These are phyloP conservation scores for Ceratobasidium theobromae DNA, from an alignment of 1,284 basidiomycete genomes.

Conservation along the genomic window DNA sequence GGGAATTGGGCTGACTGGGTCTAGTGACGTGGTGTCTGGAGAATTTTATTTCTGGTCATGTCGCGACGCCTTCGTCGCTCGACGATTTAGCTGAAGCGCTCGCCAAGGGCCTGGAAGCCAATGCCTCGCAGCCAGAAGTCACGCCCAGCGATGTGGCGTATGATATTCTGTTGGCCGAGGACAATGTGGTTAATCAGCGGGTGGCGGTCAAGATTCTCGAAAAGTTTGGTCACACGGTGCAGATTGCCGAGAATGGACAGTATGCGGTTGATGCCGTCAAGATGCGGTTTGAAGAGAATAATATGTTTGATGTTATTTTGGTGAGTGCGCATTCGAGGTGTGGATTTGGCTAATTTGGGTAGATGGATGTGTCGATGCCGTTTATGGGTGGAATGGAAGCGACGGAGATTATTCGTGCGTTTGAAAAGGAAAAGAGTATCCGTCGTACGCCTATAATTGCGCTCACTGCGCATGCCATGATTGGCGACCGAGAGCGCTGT, in stretches of 20 bases:
- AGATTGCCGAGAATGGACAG: slow-evolving; percentile 97
- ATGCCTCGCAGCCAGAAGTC: slow-evolving; percentile 79
- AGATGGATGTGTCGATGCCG: slow-evolving; percentile 99
- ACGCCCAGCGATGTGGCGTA: slow-evolving; percentile 82
- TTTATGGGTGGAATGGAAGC: slow-evolving; percentile 95
- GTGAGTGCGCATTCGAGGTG: slow-evolving; percentile 49
- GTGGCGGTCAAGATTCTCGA: slow-evolving; percentile 96
- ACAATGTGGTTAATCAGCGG: slow-evolving; percentile 98
- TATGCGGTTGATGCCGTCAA: slow-evolving; percentile 89
- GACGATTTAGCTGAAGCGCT: slow-evolving; percentile 92
- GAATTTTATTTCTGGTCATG: slow-evolving; percentile 86
- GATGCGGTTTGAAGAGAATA: slow-evolving; percentile 65
- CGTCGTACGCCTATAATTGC: slow-evolving; percentile 91
- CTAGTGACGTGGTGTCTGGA: slow-evolving; percentile 89
- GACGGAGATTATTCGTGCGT: slow-evolving; percentile 76
- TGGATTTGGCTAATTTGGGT: background rate
- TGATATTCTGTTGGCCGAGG: slow-evolving; percentile 96
- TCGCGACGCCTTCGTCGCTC: slow-evolving; percentile 86
- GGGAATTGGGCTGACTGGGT: slow-evolving; percentile 45
- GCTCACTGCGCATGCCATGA: slow-evolving; percentile 92
- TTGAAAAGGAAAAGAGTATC: slow-evolving; percentile 75
- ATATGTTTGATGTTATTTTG: slow-evolving; percentile 84
- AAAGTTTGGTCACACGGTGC: slow-evolving; percentile 93
- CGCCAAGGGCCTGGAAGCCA: slow-evolving; percentile 91
- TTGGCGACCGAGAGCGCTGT: slow-evolving; percentile 92